Conservation (phyloP, 2,329 filamentous ascomycete species). For the Trichoderma atrobrunneum region DNA sequence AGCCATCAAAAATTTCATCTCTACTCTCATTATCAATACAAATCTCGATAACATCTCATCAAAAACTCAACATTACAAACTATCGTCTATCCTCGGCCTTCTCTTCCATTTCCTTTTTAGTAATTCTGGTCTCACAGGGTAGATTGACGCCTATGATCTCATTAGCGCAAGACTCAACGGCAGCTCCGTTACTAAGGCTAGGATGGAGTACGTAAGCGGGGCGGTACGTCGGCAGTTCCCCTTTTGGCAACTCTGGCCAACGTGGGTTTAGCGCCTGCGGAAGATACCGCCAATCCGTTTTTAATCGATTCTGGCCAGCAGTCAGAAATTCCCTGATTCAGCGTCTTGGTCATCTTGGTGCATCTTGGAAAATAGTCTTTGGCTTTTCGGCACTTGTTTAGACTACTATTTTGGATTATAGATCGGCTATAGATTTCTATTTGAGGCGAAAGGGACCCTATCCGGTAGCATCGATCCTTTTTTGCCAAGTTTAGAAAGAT, state of each 20-base stretch:
- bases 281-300: not conserved
- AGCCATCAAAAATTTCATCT: not conserved
- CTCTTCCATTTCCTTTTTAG: slow-evolving; percentile 5
- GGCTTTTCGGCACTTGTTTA: not conserved
- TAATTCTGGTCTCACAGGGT: slow-evolving; percentile 3
- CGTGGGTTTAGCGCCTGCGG: not conserved
- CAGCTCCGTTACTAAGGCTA: not conserved
- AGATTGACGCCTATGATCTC: not conserved
- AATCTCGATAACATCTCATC: not conserved
- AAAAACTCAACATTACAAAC: not conserved
- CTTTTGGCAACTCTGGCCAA: not conserved
- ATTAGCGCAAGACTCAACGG: not conserved
- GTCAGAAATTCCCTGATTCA: not conserved
- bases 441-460: not conserved
- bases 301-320: not conserved
- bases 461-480: not conserved
- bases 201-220: not conserved
- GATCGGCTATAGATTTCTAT: not conserved
- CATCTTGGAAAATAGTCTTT: not conserved
- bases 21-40: not conserved
- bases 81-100: not conserved
- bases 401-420: not conserved
- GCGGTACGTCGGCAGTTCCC: not conserved
- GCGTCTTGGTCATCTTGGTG: not conserved
- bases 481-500: not conserved